Evolutionary conservation across 208 protist genomes (phyloP), one percentile per base, ranked within the genome.

Genomic region (Vickermania spadyakhi): DNA sequence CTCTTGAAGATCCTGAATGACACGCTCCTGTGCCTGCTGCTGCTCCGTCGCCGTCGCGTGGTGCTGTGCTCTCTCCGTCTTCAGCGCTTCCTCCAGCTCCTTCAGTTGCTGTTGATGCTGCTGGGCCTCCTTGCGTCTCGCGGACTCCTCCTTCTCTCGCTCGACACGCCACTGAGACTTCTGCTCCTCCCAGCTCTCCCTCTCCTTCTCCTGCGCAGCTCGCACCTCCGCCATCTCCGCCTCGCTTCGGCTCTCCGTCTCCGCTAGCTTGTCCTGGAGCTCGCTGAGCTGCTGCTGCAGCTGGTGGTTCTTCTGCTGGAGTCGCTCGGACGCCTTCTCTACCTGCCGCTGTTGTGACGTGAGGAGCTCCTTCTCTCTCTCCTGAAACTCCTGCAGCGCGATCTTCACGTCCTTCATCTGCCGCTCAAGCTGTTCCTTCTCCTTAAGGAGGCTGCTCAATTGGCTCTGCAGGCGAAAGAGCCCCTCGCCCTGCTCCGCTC

Each of bases 281-380:
- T 72, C 58, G 60, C 85, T 72, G 30, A 70, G 69, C 63, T 86
- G 77, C 0, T 79, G 13, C 7, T 76, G 65, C 28, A 72, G 67
- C 68, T 88, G 81, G 25, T 70, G 54, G n/a, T 79, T 49, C 62
- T 90, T 70, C 56, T 93, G 79, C 66, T 89, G 79, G 21, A 75
- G 60, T 45, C 36, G 36, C 36, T 45, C 36, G 36, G 11, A 45
- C 11, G 36, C 81, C 27, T 79, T 23, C 2, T 28, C 72, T 23
- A 53, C 61, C 53, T 90, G 67, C 45, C 84, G 80, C 25, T 77
- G 77, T 59, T 66, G 52, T 27, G 69, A 62, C 70, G 89, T 78
- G 63, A 87, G 75, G 2, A 72, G 60, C 3, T 81, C 63, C 41
- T 90, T 77, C 36, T 78, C 62, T 28, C 59, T 58, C 0, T 77